Conservation (phyloP, 2,329 filamentous ascomycete species). For the Monosporascus sp. region DNA sequence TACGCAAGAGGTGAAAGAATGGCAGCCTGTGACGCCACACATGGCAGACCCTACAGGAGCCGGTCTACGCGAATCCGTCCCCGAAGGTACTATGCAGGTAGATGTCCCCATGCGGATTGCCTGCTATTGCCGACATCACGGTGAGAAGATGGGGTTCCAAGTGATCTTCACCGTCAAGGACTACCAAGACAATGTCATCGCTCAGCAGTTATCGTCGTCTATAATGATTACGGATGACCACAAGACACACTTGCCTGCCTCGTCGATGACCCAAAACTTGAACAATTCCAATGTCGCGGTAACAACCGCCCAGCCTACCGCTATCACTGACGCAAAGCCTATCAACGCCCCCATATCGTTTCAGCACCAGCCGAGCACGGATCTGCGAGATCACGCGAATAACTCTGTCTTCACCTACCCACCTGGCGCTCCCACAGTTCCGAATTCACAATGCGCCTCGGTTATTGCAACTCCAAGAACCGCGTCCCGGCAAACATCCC, state of each 20-base stretch:
- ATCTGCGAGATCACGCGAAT: not conserved
- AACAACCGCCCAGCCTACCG: conserved; percentile 3
- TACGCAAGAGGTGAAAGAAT: conserved; percentile 79
- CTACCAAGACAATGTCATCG: conserved; percentile 66
- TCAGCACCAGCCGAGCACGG: not conserved
- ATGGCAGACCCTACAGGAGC: conserved; percentile 37
- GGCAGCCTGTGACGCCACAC: conserved; percentile 58
- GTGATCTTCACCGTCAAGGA: conserved; percentile 96
- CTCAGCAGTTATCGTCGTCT: conserved; percentile 77
- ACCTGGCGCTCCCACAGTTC: conserved; percentile 13
- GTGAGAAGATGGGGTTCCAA: conserved; percentile 84
- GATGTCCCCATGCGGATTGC: conserved; percentile 92
- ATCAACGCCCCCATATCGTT: not conserved
- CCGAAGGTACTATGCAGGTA: conserved; percentile 65
- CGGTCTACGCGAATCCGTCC: conserved; percentile 40
- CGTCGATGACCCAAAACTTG: conserved; percentile 18
- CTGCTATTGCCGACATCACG: conserved; percentile 93
- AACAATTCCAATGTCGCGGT: conserved; percentile 17
- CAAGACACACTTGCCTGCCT: conserved; percentile 65
- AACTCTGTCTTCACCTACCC: conserved; percentile 30
- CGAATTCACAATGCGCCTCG: conserved; percentile 33
- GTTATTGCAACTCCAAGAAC: conserved; percentile 47
- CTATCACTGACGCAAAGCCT: not conserved
- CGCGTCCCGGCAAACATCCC: conserved; percentile 69
- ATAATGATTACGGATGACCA: conserved; percentile 99